A percentile compares a stretch with the other conserved stretches of the same genome.
Conservation (phyloP, 495 filamentous ascomycete species). For the Trichoderma parareesei region DNA sequence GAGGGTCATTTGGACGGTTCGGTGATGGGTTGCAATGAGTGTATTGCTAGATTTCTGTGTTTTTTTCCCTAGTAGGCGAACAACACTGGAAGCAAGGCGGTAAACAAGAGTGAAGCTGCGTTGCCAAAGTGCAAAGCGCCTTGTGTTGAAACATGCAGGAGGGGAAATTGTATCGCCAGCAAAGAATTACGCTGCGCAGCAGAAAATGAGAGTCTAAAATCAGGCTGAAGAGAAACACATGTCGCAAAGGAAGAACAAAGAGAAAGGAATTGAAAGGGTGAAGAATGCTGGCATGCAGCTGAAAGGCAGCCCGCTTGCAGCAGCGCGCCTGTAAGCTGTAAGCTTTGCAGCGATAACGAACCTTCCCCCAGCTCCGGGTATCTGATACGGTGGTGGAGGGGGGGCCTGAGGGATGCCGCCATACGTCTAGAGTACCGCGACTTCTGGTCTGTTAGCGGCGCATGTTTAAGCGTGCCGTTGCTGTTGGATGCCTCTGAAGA, state of each 20-base stretch:
- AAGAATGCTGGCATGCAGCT: not conserved
- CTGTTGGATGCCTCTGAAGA: not conserved
- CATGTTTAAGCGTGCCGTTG: not conserved
- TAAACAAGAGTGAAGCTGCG: not conserved
- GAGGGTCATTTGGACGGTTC: not conserved
- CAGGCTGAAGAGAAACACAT: too few species aligned
- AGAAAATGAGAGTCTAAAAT: not conserved
- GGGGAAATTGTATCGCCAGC: not conserved
- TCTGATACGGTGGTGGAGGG: not conserved
- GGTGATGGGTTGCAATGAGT: not conserved
- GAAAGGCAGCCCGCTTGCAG: not conserved
- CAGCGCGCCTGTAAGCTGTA: not conserved
- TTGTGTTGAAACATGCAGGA: too few species aligned
- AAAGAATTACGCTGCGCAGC: not conserved
- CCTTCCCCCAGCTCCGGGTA: not conserved
- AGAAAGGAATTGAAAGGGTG: not conserved
- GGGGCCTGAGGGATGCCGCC: not conserved
- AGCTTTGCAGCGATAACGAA: not conserved
- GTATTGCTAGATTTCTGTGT: not conserved
- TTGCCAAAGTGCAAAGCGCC: too few species aligned
- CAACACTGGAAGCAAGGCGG: not conserved
- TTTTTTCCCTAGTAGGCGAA: not conserved
- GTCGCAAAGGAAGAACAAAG: not conserved
- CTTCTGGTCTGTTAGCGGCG: not conserved
- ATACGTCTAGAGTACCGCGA: not conserved